Evolutionary conservation across 2,329 filamentous ascomycete species (phyloP).

Genomic region (Claviceps humidiphila): DNA sequence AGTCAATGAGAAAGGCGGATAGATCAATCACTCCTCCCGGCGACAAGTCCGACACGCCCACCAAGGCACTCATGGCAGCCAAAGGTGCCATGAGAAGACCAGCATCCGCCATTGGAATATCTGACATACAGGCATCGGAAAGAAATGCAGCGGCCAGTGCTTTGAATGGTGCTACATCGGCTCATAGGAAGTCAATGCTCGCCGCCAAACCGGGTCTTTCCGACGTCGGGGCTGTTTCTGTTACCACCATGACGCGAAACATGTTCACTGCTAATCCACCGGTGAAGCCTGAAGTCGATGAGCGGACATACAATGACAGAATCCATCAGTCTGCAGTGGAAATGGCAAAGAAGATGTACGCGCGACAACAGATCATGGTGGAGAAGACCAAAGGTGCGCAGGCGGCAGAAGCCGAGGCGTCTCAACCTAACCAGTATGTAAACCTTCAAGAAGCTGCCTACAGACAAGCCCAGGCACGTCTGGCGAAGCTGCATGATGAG

Average conservation of each 20-base stretch:
- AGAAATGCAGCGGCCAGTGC: slow-evolving; percentile 48
- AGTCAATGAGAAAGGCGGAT: slow-evolving; percentile 14
- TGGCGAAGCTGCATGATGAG: slow-evolving; percentile 68
- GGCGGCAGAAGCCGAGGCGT: slow-evolving; percentile 16
- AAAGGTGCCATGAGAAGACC: slow-evolving; percentile 51
- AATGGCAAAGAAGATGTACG: slow-evolving; percentile 84
- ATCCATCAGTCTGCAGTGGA: slow-evolving; percentile 72
- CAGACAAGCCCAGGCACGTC: slow-evolving; percentile 68
- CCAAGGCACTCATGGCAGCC: slow-evolving; percentile 58
- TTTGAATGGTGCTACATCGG: slow-evolving; percentile 57
- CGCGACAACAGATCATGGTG: slow-evolving; percentile 48
- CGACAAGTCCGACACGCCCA: slow-evolving; percentile 16
- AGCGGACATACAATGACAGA: slow-evolving; percentile 57
- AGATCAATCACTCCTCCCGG: slow-evolving; percentile 24
- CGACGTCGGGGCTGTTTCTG: slow-evolving; percentile 53
- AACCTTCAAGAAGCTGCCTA: slow-evolving; percentile 79
- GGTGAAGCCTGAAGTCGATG: slow-evolving; percentile 58
- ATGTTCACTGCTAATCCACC: slow-evolving; percentile 71
- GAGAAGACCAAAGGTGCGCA: slow-evolving; percentile 34
- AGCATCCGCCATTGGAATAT: slow-evolving; percentile 3
- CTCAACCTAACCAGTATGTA: slow-evolving; percentile 39
- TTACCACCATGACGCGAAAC: slow-evolving; percentile 53
- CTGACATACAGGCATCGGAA: slow-evolving; percentile 8
- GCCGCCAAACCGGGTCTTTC: slow-evolving; percentile 31
- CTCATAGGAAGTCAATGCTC: slow-evolving; percentile 39